Percentiles rank a stretch among this genome's conserved stretches.
Evolutionary conservation across 2,329 filamentous ascomycete genomes (phyloP).

Genomic region (Monosporascus sp.): DNA sequence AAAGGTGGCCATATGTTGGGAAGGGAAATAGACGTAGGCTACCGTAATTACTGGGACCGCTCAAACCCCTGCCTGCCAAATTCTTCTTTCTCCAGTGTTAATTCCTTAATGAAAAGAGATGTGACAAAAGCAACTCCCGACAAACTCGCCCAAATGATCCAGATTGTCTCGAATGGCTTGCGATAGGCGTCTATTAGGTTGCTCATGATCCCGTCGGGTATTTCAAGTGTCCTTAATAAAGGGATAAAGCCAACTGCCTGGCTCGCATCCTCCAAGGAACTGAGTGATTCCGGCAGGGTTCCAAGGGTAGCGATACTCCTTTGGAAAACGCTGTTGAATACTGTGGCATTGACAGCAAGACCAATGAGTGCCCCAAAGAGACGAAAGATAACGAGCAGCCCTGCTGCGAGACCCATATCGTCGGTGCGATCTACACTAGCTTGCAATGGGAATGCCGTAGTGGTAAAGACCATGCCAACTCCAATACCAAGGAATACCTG

Average conservation of each 20-base stretch:
- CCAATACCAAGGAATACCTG: neutral
- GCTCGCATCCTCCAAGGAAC: neutral
- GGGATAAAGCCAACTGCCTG: neutral
- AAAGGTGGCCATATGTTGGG: no score
- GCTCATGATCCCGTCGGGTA: no score
- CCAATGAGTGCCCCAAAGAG: neutral
- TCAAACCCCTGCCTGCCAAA: no score
- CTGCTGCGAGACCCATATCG: neutral
- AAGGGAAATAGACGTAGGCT: no score
- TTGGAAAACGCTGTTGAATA: neutral
- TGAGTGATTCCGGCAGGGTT: neutral
- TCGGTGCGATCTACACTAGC: neutral
- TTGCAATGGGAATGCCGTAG: neutral
- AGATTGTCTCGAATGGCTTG: no score
- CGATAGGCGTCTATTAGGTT: no score
- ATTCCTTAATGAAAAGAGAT: no score
- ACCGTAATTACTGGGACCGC: no score
- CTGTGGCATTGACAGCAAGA: neutral
- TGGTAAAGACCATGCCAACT: conserved; percentile 2
- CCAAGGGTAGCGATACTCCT: neutral
- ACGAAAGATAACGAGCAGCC: neutral
- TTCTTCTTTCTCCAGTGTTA: no score
- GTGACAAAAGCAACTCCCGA: no score
- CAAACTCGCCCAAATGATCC: no score
- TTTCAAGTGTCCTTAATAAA: no score